Evolutionary conservation across 495 filamentous ascomycete species (phyloP).

Genomic region (Aspergillus leporis): DNA sequence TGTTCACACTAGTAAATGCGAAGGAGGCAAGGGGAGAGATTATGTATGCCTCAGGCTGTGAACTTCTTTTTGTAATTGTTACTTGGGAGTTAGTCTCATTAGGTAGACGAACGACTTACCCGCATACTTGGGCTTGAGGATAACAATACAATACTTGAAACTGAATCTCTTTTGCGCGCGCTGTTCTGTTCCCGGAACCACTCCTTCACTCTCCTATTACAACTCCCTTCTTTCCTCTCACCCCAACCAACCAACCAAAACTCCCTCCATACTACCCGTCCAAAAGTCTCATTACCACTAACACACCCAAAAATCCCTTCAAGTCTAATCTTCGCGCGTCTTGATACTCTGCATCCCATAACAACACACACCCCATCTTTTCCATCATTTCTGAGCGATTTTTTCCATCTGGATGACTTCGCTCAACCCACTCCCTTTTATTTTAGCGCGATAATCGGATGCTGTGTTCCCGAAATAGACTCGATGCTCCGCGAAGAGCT

Average conservation of each 20-base stretch:
- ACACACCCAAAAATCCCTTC: conserved; percentile 35
- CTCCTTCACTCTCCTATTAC: conserved; percentile 11
- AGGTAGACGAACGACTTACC: too few relatives aligned
- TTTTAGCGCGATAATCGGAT: conserved; percentile 60
- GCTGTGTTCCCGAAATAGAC: conserved; percentile 55
- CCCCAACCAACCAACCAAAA: conserved; percentile 21
- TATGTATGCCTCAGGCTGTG: not conserved
- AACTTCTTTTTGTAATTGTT: not conserved
- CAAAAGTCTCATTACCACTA: conserved; percentile 23
- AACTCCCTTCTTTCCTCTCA: conserved; percentile 1
- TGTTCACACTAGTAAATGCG: not conserved
- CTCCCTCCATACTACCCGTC: conserved; percentile 22
- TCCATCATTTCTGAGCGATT: conserved; percentile 57
- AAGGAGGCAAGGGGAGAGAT: not conserved
- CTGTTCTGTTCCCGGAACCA: conserved; percentile 9
- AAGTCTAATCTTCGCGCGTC: conserved; percentile 42
- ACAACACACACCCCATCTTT: conserved; percentile 47
- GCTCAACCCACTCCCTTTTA: conserved; percentile 43
- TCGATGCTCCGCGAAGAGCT: conserved; percentile 59
- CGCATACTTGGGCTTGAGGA: not conserved
- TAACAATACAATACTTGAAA: not conserved
- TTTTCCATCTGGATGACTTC: conserved; percentile 52
- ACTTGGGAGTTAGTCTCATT: too few relatives aligned
- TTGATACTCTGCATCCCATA: conserved; percentile 39
- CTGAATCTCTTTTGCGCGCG: conserved; percentile 2